Percentiles rank a stretch among this genome's conserved stretches.
Conservation (phyloP, 1,139 yeast genomes). For the Kluyveromyces sp. region DNA sequence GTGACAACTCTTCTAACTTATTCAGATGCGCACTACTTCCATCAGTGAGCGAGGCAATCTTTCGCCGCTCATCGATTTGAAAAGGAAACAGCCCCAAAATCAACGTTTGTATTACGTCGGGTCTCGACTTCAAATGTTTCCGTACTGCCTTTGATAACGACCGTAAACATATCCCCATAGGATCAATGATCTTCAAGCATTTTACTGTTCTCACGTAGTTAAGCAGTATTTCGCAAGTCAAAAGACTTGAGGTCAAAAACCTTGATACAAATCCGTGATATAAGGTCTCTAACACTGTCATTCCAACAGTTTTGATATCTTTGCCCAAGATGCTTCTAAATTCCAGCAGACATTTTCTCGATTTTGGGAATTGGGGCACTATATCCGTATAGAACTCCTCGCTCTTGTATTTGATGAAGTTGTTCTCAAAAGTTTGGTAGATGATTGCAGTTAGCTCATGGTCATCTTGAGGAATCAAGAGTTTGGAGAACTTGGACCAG, state of each 20-base stretch:
- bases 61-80: conserved; percentile 28
- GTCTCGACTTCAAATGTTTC: conserved; percentile 52
- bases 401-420: conserved; percentile 41
- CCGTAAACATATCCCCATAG: conserved; percentile 54
- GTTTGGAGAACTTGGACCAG: conserved; percentile 20
- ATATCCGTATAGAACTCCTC: conserved; percentile 57
- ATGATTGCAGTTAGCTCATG: conserved; percentile 32
- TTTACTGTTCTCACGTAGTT: conserved; percentile 67
- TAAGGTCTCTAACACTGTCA: conserved; percentile 38
- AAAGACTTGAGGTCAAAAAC: conserved; percentile 74
- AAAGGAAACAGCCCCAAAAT: conserved; percentile 63
- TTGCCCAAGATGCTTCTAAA: conserved; percentile 41
- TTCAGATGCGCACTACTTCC: conserved; percentile 13
- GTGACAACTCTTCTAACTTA: conserved; percentile 6
- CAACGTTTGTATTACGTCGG: conserved; percentile 63
- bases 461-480: conserved; percentile 21
- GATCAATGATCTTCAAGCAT: conserved; percentile 73
- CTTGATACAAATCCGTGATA: conserved; percentile 39
- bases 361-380: conserved; percentile 50
- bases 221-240: conserved; percentile 66
- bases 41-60: conserved; percentile 22
- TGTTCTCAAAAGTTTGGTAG: conserved; percentile 23
- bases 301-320: conserved; percentile 32
- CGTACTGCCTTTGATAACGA: conserved; percentile 22
- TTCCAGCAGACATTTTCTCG: conserved; percentile 57